Base-by-base conservation (phyloP, 1,139 yeast genomes). In the Blastobotrys apis region DNA sequence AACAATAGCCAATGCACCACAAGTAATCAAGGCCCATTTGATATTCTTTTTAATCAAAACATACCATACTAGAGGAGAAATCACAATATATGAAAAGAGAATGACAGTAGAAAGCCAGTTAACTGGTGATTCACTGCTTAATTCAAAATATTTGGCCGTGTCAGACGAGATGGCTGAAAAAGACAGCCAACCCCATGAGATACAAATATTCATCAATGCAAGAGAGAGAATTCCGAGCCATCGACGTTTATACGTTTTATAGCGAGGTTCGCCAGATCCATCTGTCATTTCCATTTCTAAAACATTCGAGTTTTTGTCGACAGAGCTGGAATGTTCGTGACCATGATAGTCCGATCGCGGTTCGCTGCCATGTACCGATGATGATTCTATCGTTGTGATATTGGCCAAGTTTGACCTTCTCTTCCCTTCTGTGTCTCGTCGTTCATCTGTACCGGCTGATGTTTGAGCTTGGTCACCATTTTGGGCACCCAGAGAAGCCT, bases 71-170 rank as follows among this genome's bases (percentile, higher is more conserved):
- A 51, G 33, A 2, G 66, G 65, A 6, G 66, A 53, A 21, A 59
- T 53, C 4, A 53, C 57, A 27, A 59, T 48, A 46, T 61, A 64
- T 3, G 67, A 51, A 43, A 64, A 63, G 30, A 64, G 47, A 45
- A 62, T 57, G 23, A 58, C 66, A 1, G 63, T 63, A 9, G 67
- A 60, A 16, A 64, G 56, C 68, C 68, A 64, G 56, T 64, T 64
- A 38, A 64, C 57, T n/a, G 67, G 65, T 10, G 59, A 44, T 26
- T 59, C 55, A 5, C 59, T 47, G 29, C 39, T 21, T n/a, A 62
- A 52, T 15, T 45, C 38, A 45, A 57, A 64, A 43, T 52, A 57
- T 13, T 50, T 57, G 5, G 56, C 53, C 2, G 60, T 52, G 16
- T 53, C 47, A 8, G 51, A 47, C 4, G 67, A 56, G 9, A 64